Evolutionary conservation across 2,329 filamentous ascomycete genomes (phyloP), one percentile per base, ranked within the genome.

Genomic region (Sporothrix pallida): DNA sequence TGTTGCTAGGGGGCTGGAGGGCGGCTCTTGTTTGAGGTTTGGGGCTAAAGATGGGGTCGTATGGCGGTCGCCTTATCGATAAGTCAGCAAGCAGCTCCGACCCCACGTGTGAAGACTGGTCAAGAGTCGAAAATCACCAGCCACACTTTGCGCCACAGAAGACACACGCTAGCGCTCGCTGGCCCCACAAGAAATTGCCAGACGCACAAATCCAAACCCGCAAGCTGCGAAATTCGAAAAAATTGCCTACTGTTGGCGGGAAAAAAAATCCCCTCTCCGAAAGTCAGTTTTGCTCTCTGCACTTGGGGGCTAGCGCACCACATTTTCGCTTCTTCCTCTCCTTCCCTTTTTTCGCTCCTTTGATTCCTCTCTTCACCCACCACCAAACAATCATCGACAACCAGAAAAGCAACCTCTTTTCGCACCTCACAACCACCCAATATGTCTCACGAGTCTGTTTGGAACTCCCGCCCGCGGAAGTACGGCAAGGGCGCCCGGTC

Each of bases 381-480:
- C 31, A 37, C 37, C 48, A 20, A 31, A 70, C 72, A 31, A 75
- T 50, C 48, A 23, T 13, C 50, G 52, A 50, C 48, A 69, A 46
- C n/a, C 46, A 71, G 31, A 72, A 37, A 48, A 48, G 62, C 46
- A 46, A 70, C 31, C 56, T 23, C 31, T 62, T 74, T 56, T 73
- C 65, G 67, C 13, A 23, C 58, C 67, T 70, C 56, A 69, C 72
- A 73, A 88, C 81, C 80, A 37, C 31, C 31, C 31, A 37, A 37
- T 37, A 89, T 88, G 88, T 88, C 86, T 87, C 88, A 89, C 94
- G 95, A 98, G 89, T 94, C 92, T 84, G 94, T 98, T 88, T 99
- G 95, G 95, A 97, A 97, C 92, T 97, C 94, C 83, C 95, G 96
- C 86, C 96, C 96, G 83, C 93, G 95, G 87, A 94, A 86, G 85